Evolutionary conservation across 768 basidiomycete genomes (phyloP).

Genomic region (Scleroderma bovista): DNA sequence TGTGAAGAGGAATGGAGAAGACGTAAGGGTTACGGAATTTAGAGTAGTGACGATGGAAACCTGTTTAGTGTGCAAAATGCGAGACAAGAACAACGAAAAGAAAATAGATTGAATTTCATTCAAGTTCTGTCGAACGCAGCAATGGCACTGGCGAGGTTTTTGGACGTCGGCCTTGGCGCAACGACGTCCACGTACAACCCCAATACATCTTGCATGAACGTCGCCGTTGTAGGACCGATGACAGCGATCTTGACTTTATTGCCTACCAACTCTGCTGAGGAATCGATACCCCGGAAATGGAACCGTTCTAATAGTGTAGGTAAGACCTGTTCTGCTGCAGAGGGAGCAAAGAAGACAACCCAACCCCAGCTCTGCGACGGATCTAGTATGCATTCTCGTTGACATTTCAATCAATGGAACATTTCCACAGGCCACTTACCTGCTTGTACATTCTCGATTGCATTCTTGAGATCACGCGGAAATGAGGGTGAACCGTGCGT

Average conservation of each 20-base stretch:
- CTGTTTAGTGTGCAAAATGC: neutral
- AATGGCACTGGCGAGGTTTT: slow-evolving; percentile 37
- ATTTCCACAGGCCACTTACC: slow-evolving; percentile 13
- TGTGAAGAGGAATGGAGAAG: slow-evolving; percentile 2
- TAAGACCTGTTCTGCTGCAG: slow-evolving; percentile 51
- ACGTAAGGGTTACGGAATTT: neutral
- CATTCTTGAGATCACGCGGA: slow-evolving; percentile 34
- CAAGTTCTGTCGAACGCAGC: slow-evolving; percentile 16
- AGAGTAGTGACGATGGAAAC: neutral
- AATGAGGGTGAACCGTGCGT: slow-evolving; percentile 56
- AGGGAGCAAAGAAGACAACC: slow-evolving; percentile 76
- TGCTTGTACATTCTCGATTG: slow-evolving; percentile 21
- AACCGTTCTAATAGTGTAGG: slow-evolving; percentile 48
- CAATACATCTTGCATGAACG: slow-evolving; percentile 43
- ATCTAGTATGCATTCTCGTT: slow-evolving; percentile 1
- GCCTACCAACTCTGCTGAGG: neutral
- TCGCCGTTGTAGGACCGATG: slow-evolving; percentile 64
- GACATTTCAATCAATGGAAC: neutral
- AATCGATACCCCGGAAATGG: slow-evolving; percentile 22
- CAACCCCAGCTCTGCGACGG: slow-evolving; percentile 40
- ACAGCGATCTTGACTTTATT: slow-evolving; percentile 42
- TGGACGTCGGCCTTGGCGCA: slow-evolving; percentile 51
- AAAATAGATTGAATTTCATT: neutral
- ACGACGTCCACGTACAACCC: slow-evolving; percentile 48
- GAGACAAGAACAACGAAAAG: neutral